Base-by-base conservation (phyloP, 2,329 filamentous ascomycete genomes). In the Colletotrichum tropicicola region DNA sequence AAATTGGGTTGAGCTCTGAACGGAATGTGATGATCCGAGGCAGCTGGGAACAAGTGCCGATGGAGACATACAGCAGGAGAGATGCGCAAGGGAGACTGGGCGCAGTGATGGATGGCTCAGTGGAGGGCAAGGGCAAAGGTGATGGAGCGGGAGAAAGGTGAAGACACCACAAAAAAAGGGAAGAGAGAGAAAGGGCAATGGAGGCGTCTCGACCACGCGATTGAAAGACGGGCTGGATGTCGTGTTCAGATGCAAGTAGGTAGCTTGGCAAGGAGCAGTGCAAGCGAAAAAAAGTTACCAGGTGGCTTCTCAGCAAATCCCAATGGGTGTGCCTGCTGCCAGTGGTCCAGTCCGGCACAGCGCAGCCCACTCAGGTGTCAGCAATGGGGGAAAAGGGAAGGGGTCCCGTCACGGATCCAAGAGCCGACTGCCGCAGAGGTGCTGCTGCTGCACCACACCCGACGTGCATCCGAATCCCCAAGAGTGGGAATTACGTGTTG, bases 311-410 rank as follows among this genome's bases (percentile, higher is more conserved):
- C 49, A 49, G 57, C n/a, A n/a, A n/a, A n/a, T n/a, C n/a, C n/a
- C n/a, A n/a, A n/a, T n/a, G n/a, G n/a, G 74, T 59, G 44, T 69
- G 69, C 73, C 76, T 79, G 56, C 76, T 73, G 65, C 69, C 69
- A 53, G 78, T 63, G 51, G 66, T 54, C 23, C 8, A 17, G 23
- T n/a, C n/a, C n/a, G 19, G 44, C 21, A 25, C 35, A 43, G 35
- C n/a, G 51, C 30, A 47, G 51, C 37, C 49, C 39, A 54, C 30
- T 54, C 53, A 23, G 47, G 48, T 54, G 48, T 6, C 28, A 52
- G 57, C 28, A 56, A 54, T 41, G 41, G 53, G 64, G 53, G 43
- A 45, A 23, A 15, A 51, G 45, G 43, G 25, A 43, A 53, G 55
- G 56, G 56, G 35, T 49, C 57, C 41, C 23, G 51, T 59, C 47